phyloP scores from a whole-genome alignment of 2,329 filamentous ascomycete genomes.

The Arthrobotrys pseudoclavata region DNA sequence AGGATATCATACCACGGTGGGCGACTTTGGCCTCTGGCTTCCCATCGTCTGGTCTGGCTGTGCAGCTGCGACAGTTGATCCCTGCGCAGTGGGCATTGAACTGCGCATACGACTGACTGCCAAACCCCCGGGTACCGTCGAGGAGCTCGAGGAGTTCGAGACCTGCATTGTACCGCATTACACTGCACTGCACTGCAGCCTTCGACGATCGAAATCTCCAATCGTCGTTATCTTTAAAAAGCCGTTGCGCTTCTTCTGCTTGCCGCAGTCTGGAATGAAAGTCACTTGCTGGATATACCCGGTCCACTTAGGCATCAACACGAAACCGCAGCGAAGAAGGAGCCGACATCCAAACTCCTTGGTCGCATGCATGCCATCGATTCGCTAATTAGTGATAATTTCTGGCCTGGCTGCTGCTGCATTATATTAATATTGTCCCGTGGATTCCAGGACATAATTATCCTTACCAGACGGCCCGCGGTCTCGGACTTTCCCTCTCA shows the following conservation, averaged over 20 bases:
- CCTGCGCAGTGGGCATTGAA: conserved; percentile 22
- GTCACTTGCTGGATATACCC: conserved; percentile 38
- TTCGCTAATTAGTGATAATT: conserved; percentile 29
- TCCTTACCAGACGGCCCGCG: conserved; percentile 14
- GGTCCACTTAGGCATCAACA: conserved; percentile 53
- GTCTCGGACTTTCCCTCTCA: conserved; percentile 15
- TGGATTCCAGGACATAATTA: conserved; percentile 34
- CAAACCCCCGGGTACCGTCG: conserved; percentile 40
- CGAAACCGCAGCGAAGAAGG: conserved; percentile 39
- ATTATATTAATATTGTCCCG: conserved; percentile 24
- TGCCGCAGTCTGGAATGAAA: conserved; percentile 7
- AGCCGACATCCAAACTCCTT: conserved; percentile 21
- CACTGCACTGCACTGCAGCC: conserved; percentile 9
- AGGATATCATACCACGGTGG: conserved; percentile 25
- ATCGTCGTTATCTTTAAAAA: conserved; percentile 12
- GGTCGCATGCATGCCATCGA: conserved; percentile 36
- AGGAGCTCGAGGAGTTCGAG: conserved; percentile 15
- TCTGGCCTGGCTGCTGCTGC: conserved; percentile 33
- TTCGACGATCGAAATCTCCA: conserved; percentile 1
- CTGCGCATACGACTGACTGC: conserved; percentile 23
- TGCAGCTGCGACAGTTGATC: conserved; percentile 42
- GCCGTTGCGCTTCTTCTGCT: conserved; percentile 10
- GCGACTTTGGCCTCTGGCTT: conserved; percentile 14
- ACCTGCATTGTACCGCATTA: neutral
- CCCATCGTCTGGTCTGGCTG: conserved; percentile 10